phyloP scores from a whole-genome alignment of 192 early-diverging fungal species.

The Jimgerdemannia lactiflua region DNA sequence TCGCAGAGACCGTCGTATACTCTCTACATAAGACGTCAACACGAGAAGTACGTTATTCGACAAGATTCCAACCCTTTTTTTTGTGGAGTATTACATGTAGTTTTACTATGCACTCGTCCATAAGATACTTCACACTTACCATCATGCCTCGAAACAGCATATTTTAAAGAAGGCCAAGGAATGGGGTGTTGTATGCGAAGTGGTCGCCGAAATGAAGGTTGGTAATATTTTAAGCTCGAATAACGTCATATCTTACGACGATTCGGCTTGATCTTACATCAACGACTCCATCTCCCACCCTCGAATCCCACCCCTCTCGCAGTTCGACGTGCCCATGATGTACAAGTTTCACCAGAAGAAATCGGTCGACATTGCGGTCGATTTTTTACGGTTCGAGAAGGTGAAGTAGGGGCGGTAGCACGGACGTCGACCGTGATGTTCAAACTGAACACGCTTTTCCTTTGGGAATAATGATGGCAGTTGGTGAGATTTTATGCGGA shows the following conservation, averaged over 20 bases:
- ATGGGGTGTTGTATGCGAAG: constrained; percentile 71
- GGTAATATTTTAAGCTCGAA: not conserved
- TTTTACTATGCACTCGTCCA: not conserved
- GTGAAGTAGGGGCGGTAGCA: too few species aligned
- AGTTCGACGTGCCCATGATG: constrained; percentile 78
- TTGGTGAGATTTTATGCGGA: too few species aligned
- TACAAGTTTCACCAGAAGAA: constrained; percentile 81
- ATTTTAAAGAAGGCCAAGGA: constrained; percentile 66
- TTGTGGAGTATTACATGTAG: too few species aligned
- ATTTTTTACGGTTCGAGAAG: constrained; percentile 64
- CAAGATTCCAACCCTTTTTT: too few species aligned
- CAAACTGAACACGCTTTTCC: too few species aligned
- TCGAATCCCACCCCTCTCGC: not conserved
- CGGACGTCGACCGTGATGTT: too few species aligned
- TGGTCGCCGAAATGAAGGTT: constrained; percentile 71
- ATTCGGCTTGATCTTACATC: too few species aligned
- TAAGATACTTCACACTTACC: not conserved
- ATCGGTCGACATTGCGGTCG: constrained; percentile 68
- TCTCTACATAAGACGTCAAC: constrained; percentile 80
- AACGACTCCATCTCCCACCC: not conserved
- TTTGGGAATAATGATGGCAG: too few species aligned
- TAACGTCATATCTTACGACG: too few species aligned
- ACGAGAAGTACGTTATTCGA: constrained; percentile 40
- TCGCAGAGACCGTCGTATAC: constrained; percentile 65
- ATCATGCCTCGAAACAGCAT: constrained; percentile 27